Percentiles rank a stretch among this genome's conserved stretches.
Conservation (phyloP, 2,329 filamentous ascomycete species). For the Knoxdaviesia capensis region DNA sequence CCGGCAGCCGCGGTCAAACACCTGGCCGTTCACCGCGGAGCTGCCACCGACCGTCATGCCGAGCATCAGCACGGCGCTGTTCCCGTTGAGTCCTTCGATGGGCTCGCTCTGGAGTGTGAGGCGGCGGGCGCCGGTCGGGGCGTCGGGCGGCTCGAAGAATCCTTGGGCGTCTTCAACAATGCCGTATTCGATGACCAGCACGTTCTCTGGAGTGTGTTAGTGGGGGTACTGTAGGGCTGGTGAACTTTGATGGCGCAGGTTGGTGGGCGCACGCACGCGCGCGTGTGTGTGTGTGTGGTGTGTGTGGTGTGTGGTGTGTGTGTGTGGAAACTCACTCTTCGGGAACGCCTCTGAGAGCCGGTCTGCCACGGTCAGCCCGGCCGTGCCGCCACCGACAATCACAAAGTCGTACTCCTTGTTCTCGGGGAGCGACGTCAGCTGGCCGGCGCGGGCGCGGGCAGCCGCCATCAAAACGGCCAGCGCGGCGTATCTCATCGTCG, state of each 20-base stretch:
- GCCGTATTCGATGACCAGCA: slow-evolving; percentile 7
- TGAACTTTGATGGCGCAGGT: no score
- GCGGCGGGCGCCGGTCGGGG: slow-evolving; percentile 7
- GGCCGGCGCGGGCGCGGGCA: no score
- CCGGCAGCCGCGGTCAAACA: slow-evolving; percentile 16
- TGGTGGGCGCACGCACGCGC: no score
- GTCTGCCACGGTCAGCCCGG: slow-evolving; percentile 14
- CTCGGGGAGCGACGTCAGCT: no score
- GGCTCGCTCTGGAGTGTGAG: slow-evolving; percentile 9
- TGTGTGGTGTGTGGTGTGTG: no score
- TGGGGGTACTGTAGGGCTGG: no score
- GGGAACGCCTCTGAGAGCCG: slow-evolving; percentile 12
- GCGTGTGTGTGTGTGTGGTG: no score
- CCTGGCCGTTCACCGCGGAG: slow-evolving; percentile 17
- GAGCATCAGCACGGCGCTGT: slow-evolving; percentile 9
- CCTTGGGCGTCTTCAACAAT: slow-evolving; percentile 8
- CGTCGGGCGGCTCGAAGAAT: slow-evolving; percentile 11
- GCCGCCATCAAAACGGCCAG: slow-evolving; percentile 1
- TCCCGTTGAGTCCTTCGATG: slow-evolving; percentile 11
- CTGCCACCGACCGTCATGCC: slow-evolving; percentile 16
- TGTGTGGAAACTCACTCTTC: slow-evolving; percentile 8
- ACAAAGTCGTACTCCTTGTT: slow-evolving; percentile 12
- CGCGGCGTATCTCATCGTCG: neutral
- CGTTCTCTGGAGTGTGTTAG: slow-evolving; percentile 6
- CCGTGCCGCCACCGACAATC: slow-evolving; percentile 13